phyloP scores from a whole-genome alignment of 352 stramenopile species.

The Globisporangium paroecandrum region DNA sequence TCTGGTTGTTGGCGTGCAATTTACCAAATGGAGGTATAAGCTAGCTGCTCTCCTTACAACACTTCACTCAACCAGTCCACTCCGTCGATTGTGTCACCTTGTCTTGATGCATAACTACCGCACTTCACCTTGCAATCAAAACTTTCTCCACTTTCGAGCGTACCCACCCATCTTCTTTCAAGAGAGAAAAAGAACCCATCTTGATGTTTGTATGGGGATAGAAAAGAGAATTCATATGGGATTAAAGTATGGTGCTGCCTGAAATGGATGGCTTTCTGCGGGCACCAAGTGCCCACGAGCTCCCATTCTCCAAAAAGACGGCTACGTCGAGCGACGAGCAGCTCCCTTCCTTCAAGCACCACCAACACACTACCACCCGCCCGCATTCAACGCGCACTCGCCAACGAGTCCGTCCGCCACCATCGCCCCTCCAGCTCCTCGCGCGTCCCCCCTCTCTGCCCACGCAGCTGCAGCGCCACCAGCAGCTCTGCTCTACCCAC shows the following conservation, averaged over 20 bases:
- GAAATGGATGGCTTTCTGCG: neutral
- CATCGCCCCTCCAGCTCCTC: slow-evolving; percentile 6
- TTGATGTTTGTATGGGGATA: slow-evolving; percentile 8
- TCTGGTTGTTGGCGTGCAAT: neutral
- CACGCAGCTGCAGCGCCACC: slow-evolving; percentile 12
- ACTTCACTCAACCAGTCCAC: neutral
- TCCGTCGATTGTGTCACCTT: neutral
- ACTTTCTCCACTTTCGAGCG: neutral
- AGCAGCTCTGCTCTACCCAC: slow-evolving; percentile 10
- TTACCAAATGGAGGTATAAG: neutral
- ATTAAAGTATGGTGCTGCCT: slow-evolving; percentile 8
- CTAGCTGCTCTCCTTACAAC: neutral
- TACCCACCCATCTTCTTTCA: neutral
- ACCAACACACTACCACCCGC: neutral
- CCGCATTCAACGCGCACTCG: neutral
- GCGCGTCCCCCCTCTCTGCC: neutral
- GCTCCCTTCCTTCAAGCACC: neutral
- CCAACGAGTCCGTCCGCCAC: slow-evolving; percentile 3
- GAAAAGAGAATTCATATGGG: slow-evolving; percentile 5
- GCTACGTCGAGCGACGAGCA: slow-evolving; percentile 7
- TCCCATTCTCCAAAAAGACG: slow-evolving; percentile 11
- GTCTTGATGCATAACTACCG: neutral
- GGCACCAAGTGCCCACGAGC: neutral
- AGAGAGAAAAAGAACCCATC: slow-evolving; percentile 16
- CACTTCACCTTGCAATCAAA: neutral